Evolutionary conservation across 371 early-diverging fungal genomes (phyloP).

Genomic region (Cokeromyces recurvatus): DNA sequence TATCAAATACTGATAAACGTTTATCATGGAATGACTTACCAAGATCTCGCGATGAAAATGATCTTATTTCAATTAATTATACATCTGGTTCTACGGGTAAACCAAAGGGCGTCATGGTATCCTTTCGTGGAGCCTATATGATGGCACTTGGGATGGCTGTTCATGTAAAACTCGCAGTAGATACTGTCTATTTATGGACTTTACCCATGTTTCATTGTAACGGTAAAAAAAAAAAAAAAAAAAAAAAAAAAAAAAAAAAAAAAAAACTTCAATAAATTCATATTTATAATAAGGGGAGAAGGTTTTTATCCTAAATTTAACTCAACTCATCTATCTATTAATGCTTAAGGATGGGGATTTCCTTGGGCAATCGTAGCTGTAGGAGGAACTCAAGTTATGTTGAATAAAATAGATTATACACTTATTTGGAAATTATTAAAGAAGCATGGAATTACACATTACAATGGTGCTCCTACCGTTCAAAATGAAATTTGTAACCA

Average conservation of each 20-base stretch:
- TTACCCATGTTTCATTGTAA: conserved; percentile 70
- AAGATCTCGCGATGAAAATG: conserved; percentile 46
- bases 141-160: conserved; percentile 47
- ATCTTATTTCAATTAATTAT: conserved; percentile 53
- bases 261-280: background rate
- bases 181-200: conserved; percentile 56
- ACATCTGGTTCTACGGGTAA: conserved; percentile 65
- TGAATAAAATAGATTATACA: conserved; percentile 58
- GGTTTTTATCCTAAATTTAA: no score
- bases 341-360: conserved; percentile 52
- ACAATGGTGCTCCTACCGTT: conserved; percentile 67
- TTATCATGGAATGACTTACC: conserved; percentile 48
- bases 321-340: background rate
- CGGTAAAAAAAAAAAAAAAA: conserved; percentile 17
- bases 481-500: conserved; percentile 61
- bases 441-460: conserved; percentile 54
- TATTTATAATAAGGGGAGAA: background rate
- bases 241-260: no score
- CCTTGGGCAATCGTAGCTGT: conserved; percentile 62
- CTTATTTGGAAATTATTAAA: conserved; percentile 55
- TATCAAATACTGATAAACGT: conserved; percentile 3
- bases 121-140: conserved; percentile 50
- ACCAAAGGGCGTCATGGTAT: conserved; percentile 53
- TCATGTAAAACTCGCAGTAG: conserved; percentile 39
- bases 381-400: conserved; percentile 51